Evolutionary conservation across 2,329 filamentous ascomycete genomes (phyloP).

Genomic region (Monilinia aucupariae): DNA sequence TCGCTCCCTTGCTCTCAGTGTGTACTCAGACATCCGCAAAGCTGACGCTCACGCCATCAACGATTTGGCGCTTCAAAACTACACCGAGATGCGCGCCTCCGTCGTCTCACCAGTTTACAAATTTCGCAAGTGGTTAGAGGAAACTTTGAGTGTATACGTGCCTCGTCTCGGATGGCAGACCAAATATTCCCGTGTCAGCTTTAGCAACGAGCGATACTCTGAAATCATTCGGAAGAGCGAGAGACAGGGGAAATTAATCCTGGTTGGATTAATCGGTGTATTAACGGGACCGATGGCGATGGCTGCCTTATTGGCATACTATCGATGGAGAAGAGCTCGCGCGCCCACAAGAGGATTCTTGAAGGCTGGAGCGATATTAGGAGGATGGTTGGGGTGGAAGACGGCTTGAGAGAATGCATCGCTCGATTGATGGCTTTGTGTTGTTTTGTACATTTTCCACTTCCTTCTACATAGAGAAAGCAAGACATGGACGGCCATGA

Average conservation of each 20-base stretch:
- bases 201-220: conserved; percentile 86
- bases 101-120: conserved; percentile 75
- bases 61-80: conserved; percentile 85
- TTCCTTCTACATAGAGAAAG: neutral
- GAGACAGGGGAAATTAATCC: conserved; percentile 50
- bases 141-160: conserved; percentile 69
- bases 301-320: conserved; percentile 21
- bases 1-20: conserved; percentile 64
- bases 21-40: conserved; percentile 69
- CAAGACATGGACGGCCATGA: neutral
- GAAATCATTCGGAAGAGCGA: conserved; percentile 69
- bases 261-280: conserved; percentile 22
- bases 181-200: conserved; percentile 87
- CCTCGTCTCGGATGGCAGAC: conserved; percentile 83
- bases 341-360: neutral
- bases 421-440: neutral
- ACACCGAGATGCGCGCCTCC: conserved; percentile 85
- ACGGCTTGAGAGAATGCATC: neutral
- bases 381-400: conserved; percentile 5
- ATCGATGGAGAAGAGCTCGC: conserved; percentile 19
- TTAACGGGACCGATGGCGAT: conserved; percentile 23
- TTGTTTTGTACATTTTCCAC: conserved; percentile 2
- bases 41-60: conserved; percentile 86
- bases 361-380: neutral
- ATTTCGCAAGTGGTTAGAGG: conserved; percentile 79